Evolutionary conservation across 192 early-diverging fungal genomes (phyloP).

Genomic region (Rhizoclosmatium globosum): DNA sequence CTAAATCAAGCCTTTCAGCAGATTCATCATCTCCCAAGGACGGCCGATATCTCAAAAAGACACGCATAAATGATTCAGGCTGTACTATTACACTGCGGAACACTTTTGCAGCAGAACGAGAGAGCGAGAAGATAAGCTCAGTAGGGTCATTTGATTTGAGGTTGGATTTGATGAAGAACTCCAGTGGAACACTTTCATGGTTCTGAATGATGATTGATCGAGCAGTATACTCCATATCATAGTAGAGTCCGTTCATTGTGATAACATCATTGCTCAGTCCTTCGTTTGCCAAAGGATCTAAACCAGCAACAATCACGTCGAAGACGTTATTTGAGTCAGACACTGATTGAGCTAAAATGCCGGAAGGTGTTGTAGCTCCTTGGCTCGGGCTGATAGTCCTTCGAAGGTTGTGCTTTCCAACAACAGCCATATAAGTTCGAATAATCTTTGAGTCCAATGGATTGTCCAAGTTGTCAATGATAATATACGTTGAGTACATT

Average conservation of each 20-base stretch:
- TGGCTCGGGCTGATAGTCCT: slow-evolving; percentile 20
- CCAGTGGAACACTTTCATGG: slow-evolving; percentile 74
- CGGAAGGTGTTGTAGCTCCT: not conserved
- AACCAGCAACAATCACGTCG: slow-evolving; percentile 75
- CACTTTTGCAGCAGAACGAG: slow-evolving; percentile 73
- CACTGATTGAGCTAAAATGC: not conserved
- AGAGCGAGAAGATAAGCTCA: slow-evolving; percentile 81
- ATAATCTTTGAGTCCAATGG: slow-evolving; percentile 77
- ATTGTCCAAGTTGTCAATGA: slow-evolving; percentile 79
- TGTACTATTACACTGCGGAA: slow-evolving; percentile 74
- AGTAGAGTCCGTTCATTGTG: slow-evolving; percentile 75
- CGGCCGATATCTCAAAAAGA: slow-evolving; percentile 75
- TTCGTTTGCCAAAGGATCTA: slow-evolving; percentile 35
- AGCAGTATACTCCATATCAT: slow-evolving; percentile 75
- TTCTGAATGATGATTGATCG: slow-evolving; percentile 79
- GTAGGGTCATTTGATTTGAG: slow-evolving; percentile 66
- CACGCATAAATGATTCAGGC: slow-evolving; percentile 68
- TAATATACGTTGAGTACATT: slow-evolving; percentile 74
- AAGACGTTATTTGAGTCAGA: slow-evolving; percentile 65
- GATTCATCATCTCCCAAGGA: slow-evolving; percentile 36
- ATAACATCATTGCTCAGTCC: slow-evolving; percentile 57
- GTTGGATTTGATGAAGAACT: slow-evolving; percentile 79
- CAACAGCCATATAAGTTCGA: slow-evolving; percentile 76
- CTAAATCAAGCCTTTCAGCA: slow-evolving; percentile 46
- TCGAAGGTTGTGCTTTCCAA: slow-evolving; percentile 58